phyloP scores from a whole-genome alignment of 306 rosid species.

The Fragaria nilgerrensis region DNA sequence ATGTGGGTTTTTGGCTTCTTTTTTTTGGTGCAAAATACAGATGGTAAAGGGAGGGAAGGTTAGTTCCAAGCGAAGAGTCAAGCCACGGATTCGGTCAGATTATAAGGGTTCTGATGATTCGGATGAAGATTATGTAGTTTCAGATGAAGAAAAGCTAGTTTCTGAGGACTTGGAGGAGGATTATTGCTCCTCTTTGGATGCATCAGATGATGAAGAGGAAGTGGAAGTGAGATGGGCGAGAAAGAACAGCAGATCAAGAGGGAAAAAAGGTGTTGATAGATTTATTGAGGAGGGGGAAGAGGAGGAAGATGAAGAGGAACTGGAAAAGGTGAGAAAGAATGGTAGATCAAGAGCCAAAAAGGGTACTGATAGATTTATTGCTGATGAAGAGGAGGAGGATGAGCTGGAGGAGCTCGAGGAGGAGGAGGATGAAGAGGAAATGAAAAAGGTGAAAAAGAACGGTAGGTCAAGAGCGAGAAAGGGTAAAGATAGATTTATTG shows the following conservation, averaged over 20 bases:
- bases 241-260: slow-evolving; percentile 50
- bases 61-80: slow-evolving; percentile 43
- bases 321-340: slow-evolving; percentile 30
- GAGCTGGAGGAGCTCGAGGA: slow-evolving; percentile 8
- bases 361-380: slow-evolving; percentile 1
- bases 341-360: slow-evolving; percentile 19
- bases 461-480: slow-evolving; percentile 20
- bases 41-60: slow-evolving; percentile 89
- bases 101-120: slow-evolving; percentile 74
- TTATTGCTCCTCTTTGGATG: slow-evolving; percentile 60
- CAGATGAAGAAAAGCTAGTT: slow-evolving; percentile 58
- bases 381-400: slow-evolving; percentile 25
- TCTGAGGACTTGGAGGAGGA: slow-evolving; percentile 61
- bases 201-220: slow-evolving; percentile 51
- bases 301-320: slow-evolving; percentile 29
- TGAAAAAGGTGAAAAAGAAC: slow-evolving; percentile 30
- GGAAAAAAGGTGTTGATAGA: slow-evolving; percentile 24
- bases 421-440: slow-evolving; percentile 28
- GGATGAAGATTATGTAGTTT: slow-evolving; percentile 87
- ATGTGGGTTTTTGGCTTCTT: not conserved
- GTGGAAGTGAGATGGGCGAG: slow-evolving; percentile 40
- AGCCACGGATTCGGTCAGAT: slow-evolving; percentile 44
- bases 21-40: slow-evolving; percentile 46
- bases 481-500: not conserved
- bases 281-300: slow-evolving; percentile 24